Conservation (phyloP, 805 yeast genomes). For the Suhomyces vadensis region DNA sequence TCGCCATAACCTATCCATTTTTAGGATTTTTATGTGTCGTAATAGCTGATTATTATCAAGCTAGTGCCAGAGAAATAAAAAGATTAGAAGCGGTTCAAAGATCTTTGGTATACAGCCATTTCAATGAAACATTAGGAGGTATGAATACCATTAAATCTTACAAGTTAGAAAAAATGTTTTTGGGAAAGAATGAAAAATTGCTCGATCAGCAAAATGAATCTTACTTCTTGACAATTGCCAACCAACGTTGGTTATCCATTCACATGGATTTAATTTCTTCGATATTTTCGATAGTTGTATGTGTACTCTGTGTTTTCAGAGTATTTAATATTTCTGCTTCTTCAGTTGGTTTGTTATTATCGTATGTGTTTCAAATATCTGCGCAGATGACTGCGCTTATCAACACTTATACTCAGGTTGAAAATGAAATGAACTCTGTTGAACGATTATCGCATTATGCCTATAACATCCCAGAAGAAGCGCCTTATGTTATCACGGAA, state of each 20-base stretch:
- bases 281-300: no score
- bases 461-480: no score
- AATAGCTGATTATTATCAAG: constrained; percentile 59
- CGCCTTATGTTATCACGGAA: no score
- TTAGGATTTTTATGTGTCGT: constrained; percentile 44
- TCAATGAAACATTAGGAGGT: constrained; percentile 71
- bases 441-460: no score
- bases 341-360: no score
- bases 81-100: constrained; percentile 72
- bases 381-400: no score
- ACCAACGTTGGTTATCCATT: constrained; percentile 72
- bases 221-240: constrained; percentile 58
- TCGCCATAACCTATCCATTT: constrained; percentile 64
- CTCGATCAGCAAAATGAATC: constrained; percentile 68
- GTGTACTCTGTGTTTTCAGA: no score
- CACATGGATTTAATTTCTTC: no score
- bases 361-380: no score
- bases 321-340: no score
- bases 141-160: constrained; percentile 63
- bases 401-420: no score
- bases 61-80: constrained; percentile 72
- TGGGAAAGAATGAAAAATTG: constrained; percentile 42
- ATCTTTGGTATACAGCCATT: constrained; percentile 67
- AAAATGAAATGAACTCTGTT: no score
- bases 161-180: not conserved